A percentile compares a stretch with the other conserved stretches of the same genome.
Conservation (phyloP, 306 rosid species). For the cucumber (Cucumis sativus) region Cucumber_9930_V3 NC_026659.2:4552001-4552500, state of each 20-base stretch:
- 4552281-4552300: too few relatives aligned
- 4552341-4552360: too few relatives aligned
- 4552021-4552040: constrained; percentile 13
- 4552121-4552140: constrained; percentile 24
- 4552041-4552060: constrained; percentile 14
- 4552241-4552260: too few relatives aligned
- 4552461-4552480: constrained; percentile 7
- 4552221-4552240: too few relatives aligned
- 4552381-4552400: constrained; percentile 20
- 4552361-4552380: neutral
- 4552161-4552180: constrained; percentile 12
- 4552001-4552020: neutral
- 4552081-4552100: constrained; percentile 3
- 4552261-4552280: too few relatives aligned
- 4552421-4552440: constrained; percentile 17
- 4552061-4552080: constrained; percentile 2
- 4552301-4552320: too few relatives aligned
- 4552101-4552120: constrained; percentile 13
- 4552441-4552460: neutral
- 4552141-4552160: constrained; percentile 30
- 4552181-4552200: constrained; percentile 1
- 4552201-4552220: too few relatives aligned
- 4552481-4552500: constrained; percentile 5
- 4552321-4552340: neutral
- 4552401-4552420: constrained; percentile 26